Evolutionary conservation across 1,284 basidiomycete genomes (phyloP).

Genomic region (Hymenochaete sp.): DNA sequence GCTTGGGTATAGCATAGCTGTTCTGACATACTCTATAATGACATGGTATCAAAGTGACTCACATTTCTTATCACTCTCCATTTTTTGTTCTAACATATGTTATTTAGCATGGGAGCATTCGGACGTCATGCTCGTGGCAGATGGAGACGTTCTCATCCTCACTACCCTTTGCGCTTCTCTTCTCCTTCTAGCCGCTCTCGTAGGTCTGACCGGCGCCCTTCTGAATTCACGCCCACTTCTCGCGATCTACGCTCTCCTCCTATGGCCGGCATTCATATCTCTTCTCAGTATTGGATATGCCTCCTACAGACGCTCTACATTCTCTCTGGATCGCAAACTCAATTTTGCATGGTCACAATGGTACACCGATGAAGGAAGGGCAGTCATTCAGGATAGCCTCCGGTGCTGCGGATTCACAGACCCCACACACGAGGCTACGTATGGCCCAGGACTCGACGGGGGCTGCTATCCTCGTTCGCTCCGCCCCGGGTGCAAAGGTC

Average conservation of each 20-base stretch:
- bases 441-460: slow-evolving; percentile 33
- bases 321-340: slow-evolving; percentile 66
- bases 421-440: slow-evolving; percentile 53
- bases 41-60: slow-evolving; percentile 53
- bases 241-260: slow-evolving; percentile 60
- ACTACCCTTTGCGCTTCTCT: slow-evolving; percentile 52
- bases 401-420: slow-evolving; percentile 69
- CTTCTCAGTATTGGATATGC: slow-evolving; percentile 62
- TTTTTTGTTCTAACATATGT: slow-evolving; percentile 1
- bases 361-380: slow-evolving; percentile 49
- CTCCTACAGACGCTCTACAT: slow-evolving; percentile 60
- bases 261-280: slow-evolving; percentile 60
- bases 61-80: slow-evolving; percentile 7
- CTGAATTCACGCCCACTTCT: slow-evolving; percentile 70
- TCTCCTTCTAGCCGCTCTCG: slow-evolving; percentile 51
- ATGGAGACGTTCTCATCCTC: slow-evolving; percentile 51
- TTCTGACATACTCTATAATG: slow-evolving; percentile 38
- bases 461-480: slow-evolving; percentile 56
- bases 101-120: slow-evolving; percentile 40
- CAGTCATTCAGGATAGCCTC: slow-evolving; percentile 59
- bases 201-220: slow-evolving; percentile 60
- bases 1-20: slow-evolving; percentile 40
- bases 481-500: slow-evolving; percentile 64
- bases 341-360: slow-evolving; percentile 64
- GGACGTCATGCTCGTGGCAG: slow-evolving; percentile 45